These are phyloP conservation scores for Linum lewisii DNA, from an alignment of 345 rosid genomes.

Conservation along the genomic window DNA sequence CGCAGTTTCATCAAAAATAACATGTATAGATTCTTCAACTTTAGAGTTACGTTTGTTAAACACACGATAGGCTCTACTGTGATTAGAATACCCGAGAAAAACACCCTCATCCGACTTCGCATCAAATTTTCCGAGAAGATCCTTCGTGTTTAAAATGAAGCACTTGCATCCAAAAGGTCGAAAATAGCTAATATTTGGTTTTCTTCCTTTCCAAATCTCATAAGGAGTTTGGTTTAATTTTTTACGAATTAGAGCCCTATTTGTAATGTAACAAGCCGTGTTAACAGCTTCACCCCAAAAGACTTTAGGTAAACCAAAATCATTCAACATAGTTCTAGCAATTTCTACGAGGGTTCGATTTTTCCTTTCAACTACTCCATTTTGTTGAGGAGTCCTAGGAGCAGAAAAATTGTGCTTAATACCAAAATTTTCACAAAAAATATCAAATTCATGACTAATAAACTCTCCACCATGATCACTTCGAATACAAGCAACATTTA, in stretches of 20 bases:
- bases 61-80: not conserved
- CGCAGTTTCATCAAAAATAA: not conserved
- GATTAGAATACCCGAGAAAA: not conserved
- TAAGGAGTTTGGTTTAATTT: not conserved
- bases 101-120: not conserved
- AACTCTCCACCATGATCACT: not conserved
- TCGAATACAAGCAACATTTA: not conserved
- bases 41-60: not conserved
- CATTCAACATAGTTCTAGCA: not conserved
- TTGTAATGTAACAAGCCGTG: not conserved
- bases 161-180: not conserved
- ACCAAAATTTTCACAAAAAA: not conserved
- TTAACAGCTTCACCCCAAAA: not conserved
- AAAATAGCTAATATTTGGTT: not conserved
- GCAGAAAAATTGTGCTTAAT: not conserved
- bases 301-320: not conserved
- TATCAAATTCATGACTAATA: not conserved
- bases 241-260: not conserved
- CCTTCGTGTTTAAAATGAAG: not conserved
- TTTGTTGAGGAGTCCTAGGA: not conserved
- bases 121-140: not conserved
- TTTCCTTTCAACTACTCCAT: not conserved
- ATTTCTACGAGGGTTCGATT: not conserved
- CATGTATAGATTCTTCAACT: not conserved
- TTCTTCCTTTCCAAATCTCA: not conserved